phyloP scores from a whole-genome alignment of 306 rosid species.

The Dicorynia guianensis region DNA sequence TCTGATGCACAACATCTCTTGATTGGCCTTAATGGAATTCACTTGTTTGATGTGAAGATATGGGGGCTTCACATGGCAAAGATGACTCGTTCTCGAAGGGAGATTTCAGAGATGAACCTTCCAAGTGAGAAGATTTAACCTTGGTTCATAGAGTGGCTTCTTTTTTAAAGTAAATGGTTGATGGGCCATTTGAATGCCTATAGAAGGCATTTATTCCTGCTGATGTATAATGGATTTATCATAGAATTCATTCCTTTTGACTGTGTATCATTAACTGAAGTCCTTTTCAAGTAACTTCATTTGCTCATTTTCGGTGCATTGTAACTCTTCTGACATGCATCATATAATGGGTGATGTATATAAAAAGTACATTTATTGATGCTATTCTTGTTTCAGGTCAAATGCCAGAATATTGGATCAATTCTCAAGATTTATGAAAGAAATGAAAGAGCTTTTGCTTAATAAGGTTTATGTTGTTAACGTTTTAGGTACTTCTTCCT shows the following conservation, averaged over 20 bases:
- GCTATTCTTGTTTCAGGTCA: slow-evolving; percentile 49
- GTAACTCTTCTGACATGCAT: slow-evolving; percentile 33
- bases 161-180: neutral
- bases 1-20: slow-evolving; percentile 7
- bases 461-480: slow-evolving; percentile 72
- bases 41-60: slow-evolving; percentile 44
- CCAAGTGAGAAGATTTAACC: slow-evolving; percentile 54
- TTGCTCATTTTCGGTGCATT: slow-evolving; percentile 19
- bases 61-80: slow-evolving; percentile 47
- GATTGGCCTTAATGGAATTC: slow-evolving; percentile 39
- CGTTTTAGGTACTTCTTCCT: slow-evolving; percentile 68
- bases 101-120: slow-evolving; percentile 48
- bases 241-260: neutral
- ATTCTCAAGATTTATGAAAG: slow-evolving; percentile 57
- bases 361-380: slow-evolving; percentile 14
- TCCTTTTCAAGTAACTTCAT: slow-evolving; percentile 5
- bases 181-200: neutral
- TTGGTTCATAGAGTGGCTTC: slow-evolving; percentile 1
- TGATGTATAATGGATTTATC: neutral
- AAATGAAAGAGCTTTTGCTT: slow-evolving; percentile 69
- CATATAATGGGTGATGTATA: slow-evolving; percentile 7
- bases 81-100: slow-evolving; percentile 46
- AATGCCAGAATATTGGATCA: slow-evolving; percentile 39
- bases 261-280: neutral
- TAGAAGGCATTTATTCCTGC: neutral